These are phyloP conservation scores for Paraconiothyrium brasiliense DNA, from an alignment of 2,329 filamentous ascomycete genomes.

Conservation along the genomic window DNA sequence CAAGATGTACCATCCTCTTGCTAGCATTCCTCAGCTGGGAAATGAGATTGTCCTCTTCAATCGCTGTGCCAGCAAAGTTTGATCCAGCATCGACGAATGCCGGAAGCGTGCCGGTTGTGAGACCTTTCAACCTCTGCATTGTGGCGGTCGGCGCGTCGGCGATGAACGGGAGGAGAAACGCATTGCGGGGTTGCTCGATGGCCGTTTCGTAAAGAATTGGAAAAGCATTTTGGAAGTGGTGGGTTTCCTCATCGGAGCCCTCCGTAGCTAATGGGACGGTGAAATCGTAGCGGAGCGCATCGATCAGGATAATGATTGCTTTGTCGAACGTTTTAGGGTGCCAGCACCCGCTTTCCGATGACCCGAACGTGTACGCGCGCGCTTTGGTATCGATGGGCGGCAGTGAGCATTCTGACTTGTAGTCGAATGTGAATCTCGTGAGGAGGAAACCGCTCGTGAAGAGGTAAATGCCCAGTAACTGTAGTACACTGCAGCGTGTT, in stretches of 20 bases:
- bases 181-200: constrained; percentile 76
- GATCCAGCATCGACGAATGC: constrained; percentile 94
- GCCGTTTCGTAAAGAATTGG: constrained; percentile 88
- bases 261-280: constrained; percentile 77
- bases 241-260: constrained; percentile 59
- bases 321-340: constrained; percentile 93
- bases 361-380: constrained; percentile 49
- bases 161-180: constrained; percentile 93
- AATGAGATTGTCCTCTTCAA: constrained; percentile 88
- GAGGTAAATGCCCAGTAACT: constrained; percentile 83
- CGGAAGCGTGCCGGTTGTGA: constrained; percentile 93
- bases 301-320: constrained; percentile 88
- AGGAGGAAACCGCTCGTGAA: constrained; percentile 96
- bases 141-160: constrained; percentile 96
- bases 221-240: constrained; percentile 86
- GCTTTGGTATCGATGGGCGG: constrained; percentile 68
- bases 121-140: constrained; percentile 87
- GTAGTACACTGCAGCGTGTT: constrained; percentile 66
- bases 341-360: constrained; percentile 80
- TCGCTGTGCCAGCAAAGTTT: constrained; percentile 93
- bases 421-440: constrained; percentile 81
- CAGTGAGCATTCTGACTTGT: constrained; percentile 79
- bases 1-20: constrained; percentile 87
- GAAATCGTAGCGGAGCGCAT: constrained; percentile 96
- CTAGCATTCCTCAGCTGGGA: constrained; percentile 70